phyloP scores from a whole-genome alignment of 225 moss, liverwort and hornwort genomes.

The Lunularia cruciata region DNA sequence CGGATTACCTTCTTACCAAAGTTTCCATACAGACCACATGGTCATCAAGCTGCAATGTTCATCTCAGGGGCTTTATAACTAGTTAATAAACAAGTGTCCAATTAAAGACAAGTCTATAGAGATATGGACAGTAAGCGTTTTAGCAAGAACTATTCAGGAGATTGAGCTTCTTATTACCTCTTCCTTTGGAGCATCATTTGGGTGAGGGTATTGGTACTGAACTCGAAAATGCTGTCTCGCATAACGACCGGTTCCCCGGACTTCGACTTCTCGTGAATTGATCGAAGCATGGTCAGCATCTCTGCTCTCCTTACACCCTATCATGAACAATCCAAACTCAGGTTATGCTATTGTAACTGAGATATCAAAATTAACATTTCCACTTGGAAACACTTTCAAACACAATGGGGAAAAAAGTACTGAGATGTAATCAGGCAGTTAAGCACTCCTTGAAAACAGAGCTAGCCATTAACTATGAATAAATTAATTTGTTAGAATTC shows the following conservation, averaged over 20 bases:
- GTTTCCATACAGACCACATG: background rate
- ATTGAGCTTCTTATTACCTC: background rate
- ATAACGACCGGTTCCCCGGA: background rate
- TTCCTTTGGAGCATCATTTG: slow-evolving; percentile 17
- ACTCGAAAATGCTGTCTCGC: slow-evolving; percentile 6
- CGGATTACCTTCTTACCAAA: background rate
- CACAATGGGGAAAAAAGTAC: background rate
- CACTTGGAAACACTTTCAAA: too few species aligned
- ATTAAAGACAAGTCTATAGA: background rate
- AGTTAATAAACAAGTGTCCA: too few species aligned
- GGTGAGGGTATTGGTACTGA: slow-evolving; percentile 9
- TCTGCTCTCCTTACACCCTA: background rate
- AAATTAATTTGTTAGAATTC: background rate
- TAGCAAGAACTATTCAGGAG: background rate
- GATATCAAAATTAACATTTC: background rate
- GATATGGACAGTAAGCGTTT: background rate
- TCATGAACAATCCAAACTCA: background rate
- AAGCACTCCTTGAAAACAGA: too few species aligned
- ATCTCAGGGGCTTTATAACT: too few species aligned
- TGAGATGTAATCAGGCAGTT: background rate
- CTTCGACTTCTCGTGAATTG: background rate
- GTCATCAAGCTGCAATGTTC: background rate
- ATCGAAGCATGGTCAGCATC: background rate
- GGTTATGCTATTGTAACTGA: background rate
- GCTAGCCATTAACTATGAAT: too few species aligned